Base-by-base conservation (phyloP, 1,284 basidiomycete species). In the Ustilago loliicola region DNA sequence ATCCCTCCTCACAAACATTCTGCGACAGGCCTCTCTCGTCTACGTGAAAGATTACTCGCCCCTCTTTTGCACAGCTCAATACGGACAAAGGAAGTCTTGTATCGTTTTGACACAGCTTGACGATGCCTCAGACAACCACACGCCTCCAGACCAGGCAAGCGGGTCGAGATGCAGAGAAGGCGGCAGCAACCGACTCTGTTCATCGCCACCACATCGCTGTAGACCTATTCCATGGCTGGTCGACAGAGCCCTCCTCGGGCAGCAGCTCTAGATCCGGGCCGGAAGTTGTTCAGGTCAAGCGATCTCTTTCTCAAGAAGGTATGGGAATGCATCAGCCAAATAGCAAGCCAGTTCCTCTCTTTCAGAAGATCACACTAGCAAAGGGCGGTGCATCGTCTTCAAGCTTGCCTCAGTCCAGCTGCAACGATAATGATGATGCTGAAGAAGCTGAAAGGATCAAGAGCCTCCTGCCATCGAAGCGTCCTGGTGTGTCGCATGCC, bases 401-500 rank as follows among this genome's bases (percentile, higher is more conserved):
- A 21, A 34, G 47, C 27, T 57, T 60, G 9, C 61, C 63, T 2
- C 61, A 51, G 17, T 53, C 63, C n/a, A 50, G 40, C 19, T n/a
- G 25, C 36, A 51, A 55, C 9, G 50, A 59, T 2, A 60, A 53
- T 2, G 52, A 62, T 10, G 21, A 52, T 17, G 9, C 9, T 15
- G 50, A 55, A 25, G 55, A 51, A 3, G 38, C 42, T 17, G 58
- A 66, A 15, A 38, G 45, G 5, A 51, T 60, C 48, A 64, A 55
- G 50, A 29, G 27, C 17, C 52, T 62, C 0, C 65, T 61, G 9
- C 76, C 71, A 2, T 74, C 67, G 30, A 70, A 74, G 52, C 78
- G 68, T 10, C 70, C 76, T 1, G 63, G 64, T 17, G 64, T 72
- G 1, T 82, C 83, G n/a, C 84, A 85, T 59, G 63, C 79, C 21